Conservation (phyloP, 257 asterid genomes). For the Solanum clarkiae region DNA sequence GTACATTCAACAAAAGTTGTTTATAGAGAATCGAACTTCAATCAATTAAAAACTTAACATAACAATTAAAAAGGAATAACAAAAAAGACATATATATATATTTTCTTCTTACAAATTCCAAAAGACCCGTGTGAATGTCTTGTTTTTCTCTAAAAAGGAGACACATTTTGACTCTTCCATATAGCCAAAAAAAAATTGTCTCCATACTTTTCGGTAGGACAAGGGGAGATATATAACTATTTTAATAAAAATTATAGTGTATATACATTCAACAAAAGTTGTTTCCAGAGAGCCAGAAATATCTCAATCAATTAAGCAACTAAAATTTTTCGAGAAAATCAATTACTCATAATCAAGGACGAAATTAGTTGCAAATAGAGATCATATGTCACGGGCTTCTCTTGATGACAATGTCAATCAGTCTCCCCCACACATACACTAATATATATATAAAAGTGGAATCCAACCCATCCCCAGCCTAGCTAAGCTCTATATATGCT, state of each 20-base stretch:
- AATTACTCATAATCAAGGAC: neutral
- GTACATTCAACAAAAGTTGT: neutral
- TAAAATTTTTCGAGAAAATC: neutral
- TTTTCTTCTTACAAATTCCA: neutral
- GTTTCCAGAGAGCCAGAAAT: neutral
- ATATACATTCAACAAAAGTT: neutral
- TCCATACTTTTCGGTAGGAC: neutral
- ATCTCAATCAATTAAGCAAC: neutral
- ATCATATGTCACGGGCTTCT: constrained; percentile 48
- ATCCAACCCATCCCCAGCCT: constrained; percentile 12
- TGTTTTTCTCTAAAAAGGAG: constrained; percentile 7
- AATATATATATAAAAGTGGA: neutral
- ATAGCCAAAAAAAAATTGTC: neutral
- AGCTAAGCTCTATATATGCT: neutral
- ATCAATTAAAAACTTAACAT: too few species aligned
- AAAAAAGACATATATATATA: neutral
- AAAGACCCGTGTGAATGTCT: neutral
- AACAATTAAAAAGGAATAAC: too few species aligned
- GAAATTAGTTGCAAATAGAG: neutral
- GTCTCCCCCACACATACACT: constrained; percentile 7
- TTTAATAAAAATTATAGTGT: neutral
- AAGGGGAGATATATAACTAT: neutral
- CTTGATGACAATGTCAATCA: constrained; percentile 48
- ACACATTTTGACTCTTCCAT: constrained; percentile 17
- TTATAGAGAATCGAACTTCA: too few species aligned